Evolutionary conservation across 805 yeast species (phyloP), one percentile per base, ranked within the genome.

Genomic region (Yamadazyma nakazawae): DNA sequence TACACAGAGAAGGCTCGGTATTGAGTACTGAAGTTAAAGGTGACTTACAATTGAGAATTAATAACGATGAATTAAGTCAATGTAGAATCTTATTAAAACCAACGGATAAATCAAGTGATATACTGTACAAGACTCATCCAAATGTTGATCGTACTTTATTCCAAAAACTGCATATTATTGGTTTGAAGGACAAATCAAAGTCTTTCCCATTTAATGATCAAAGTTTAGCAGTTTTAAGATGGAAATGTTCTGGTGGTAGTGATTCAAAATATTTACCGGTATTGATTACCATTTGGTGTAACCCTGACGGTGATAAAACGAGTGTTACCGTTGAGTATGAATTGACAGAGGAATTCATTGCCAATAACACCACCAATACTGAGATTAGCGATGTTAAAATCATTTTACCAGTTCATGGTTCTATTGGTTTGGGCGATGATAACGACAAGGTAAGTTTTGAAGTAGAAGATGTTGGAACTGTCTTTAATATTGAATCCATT

Each of bases 101-200:
- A 36, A 72, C 67, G 18, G 76, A 77, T 26, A 67, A 72, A 36
- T 67, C 76, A 13, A 65, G 73, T 34, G 80, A 70, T 53, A 72
- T 82, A 39, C 90, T 85, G 61, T 94, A 80, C 73, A 91, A 91
- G 67, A 90, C 98, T 13, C 97, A 94, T 72, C 99, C 99, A 53
- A 91, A 92, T 63, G 95, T 94, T 54, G 97, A 94, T 69, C 84
- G 87, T 60, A 71, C 70, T 36, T 66, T 80, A 59, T 94, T 92
- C 65, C 74, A 77, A 38, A 62, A 76, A 12, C 64, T 72, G 13
- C 72, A 78, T 48, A 66, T 78, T 37, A 81, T 94, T 58, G 85
- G 85, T 0, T 78, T 91, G 60, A 88, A 87, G 62, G 96, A 91
- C 63, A 72, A 81, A 45, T 61, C 76, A 39, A 88, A 88, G 61